These are phyloP conservation scores for Fistulifera pelliculosa DNA, from an alignment of 108 stramenopile genomes.

Conservation along the genomic window DNA sequence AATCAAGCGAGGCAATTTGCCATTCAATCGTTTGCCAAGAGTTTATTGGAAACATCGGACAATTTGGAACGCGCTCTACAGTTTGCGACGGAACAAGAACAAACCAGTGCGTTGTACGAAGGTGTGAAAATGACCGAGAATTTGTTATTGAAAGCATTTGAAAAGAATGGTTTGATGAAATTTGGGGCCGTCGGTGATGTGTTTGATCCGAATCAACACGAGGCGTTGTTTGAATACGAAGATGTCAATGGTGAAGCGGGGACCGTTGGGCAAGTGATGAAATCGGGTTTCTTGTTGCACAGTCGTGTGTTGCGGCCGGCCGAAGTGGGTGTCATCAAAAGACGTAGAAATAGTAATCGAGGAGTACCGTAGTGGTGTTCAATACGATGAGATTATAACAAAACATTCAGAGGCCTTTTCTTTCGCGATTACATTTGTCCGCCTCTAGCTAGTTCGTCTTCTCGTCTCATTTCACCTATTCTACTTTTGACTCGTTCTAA, in stretches of 20 bases:
- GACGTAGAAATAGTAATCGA: no score
- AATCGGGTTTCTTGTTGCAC: slow-evolving; percentile 90
- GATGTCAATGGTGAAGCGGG: slow-evolving; percentile 58
- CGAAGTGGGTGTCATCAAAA: slow-evolving; percentile 91
- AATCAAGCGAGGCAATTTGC: slow-evolving; percentile 76
- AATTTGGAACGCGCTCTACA: slow-evolving; percentile 83
- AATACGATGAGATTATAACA: no score
- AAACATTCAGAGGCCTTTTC: no score
- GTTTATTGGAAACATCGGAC: slow-evolving; percentile 86
- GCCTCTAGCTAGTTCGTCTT: no score
- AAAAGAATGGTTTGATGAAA: slow-evolving; percentile 65
- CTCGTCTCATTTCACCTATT: no score
- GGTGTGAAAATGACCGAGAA: slow-evolving; percentile 90
- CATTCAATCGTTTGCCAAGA: slow-evolving; percentile 82
- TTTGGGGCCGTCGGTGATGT: slow-evolving; percentile 84
- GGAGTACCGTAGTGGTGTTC: no score
- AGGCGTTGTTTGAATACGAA: slow-evolving; percentile 90
- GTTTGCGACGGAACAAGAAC: slow-evolving; percentile 32
- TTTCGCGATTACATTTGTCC: no score
- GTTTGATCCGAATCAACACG: slow-evolving; percentile 94
- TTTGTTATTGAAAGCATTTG: slow-evolving; percentile 81
- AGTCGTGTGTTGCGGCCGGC: slow-evolving; percentile 92
- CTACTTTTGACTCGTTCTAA: no score
- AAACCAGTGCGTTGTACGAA: slow-evolving; percentile 53
- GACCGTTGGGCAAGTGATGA: slow-evolving; percentile 90